Evolutionary conservation across 208 protist species (phyloP).

Genomic region (Endotrypanum monterogeii): DNA sequence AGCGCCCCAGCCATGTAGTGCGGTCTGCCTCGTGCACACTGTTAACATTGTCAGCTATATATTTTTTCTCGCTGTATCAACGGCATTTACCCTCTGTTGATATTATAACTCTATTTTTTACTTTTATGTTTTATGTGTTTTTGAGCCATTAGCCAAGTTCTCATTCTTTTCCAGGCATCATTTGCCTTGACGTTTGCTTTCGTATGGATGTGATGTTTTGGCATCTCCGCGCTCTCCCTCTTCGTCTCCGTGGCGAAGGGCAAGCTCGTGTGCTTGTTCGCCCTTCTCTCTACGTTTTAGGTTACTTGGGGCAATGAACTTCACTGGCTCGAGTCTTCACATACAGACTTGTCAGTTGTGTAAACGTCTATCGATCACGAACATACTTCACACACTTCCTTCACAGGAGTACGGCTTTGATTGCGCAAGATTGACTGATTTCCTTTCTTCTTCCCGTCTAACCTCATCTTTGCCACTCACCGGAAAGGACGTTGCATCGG

Average conservation of each 20-base stretch:
- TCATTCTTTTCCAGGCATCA: neutral
- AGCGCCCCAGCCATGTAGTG: slow-evolving; percentile 37
- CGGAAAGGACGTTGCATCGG: slow-evolving; percentile 7
- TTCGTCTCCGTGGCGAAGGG: neutral
- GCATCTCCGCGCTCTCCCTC: neutral
- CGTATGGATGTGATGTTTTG: neutral
- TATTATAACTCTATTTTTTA: neutral
- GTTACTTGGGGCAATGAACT: too few species aligned
- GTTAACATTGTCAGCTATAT: neutral
- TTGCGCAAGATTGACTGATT: slow-evolving; percentile 4
- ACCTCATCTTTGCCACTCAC: too few species aligned
- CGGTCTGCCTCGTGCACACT: neutral
- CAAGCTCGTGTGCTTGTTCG: neutral
- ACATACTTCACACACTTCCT: neutral
- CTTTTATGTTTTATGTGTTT: neutral
- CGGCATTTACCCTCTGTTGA: neutral
- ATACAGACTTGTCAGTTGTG: neutral
- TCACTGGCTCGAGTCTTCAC: neutral
- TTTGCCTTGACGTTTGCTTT: neutral
- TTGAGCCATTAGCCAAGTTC: neutral
- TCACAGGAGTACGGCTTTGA: neutral
- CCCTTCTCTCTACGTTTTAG: neutral
- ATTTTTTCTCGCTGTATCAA: neutral
- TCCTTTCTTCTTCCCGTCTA: neutral
- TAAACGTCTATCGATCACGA: neutral